phyloP scores from a whole-genome alignment of 768 basidiomycete genomes.

The Mycena epipterygia region DNA sequence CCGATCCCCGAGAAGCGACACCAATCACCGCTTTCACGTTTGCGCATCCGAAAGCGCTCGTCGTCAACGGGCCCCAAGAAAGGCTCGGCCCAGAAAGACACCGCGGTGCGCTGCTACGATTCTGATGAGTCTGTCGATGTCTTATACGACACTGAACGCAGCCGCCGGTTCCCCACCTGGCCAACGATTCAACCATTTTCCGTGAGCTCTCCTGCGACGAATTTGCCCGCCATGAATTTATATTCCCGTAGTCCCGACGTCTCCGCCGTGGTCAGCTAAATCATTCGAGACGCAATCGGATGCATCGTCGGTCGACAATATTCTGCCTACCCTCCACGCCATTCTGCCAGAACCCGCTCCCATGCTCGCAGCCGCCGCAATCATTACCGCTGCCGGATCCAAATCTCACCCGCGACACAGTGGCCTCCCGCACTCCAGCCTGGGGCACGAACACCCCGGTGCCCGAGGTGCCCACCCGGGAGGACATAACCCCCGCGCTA shows the following conservation, averaged over 20 bases:
- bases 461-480: neutral
- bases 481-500: neutral
- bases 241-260: no score
- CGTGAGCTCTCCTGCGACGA: neutral
- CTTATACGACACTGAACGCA: neutral
- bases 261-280: no score
- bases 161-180: neutral
- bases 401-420: neutral
- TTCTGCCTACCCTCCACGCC: conserved; percentile 13
- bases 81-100: no score
- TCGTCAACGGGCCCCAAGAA: neutral
- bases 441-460: no score
- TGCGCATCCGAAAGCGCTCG: conserved; percentile 35
- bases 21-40: conserved; percentile 29
- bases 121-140: conserved; percentile 2
- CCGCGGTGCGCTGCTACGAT: conserved; percentile 16
- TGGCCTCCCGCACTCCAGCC: no score
- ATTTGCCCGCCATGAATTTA: neutral
- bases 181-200: neutral
- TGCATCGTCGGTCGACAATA: neutral
- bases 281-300: no score
- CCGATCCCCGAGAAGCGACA: conserved; percentile 23
- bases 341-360: conserved; percentile 18
- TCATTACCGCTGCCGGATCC: neutral
- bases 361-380: conserved; percentile 18